Evolutionary conservation across 2,329 filamentous ascomycete species (phyloP).

Genomic region (Macrophomina pseudophaseolina): DNA sequence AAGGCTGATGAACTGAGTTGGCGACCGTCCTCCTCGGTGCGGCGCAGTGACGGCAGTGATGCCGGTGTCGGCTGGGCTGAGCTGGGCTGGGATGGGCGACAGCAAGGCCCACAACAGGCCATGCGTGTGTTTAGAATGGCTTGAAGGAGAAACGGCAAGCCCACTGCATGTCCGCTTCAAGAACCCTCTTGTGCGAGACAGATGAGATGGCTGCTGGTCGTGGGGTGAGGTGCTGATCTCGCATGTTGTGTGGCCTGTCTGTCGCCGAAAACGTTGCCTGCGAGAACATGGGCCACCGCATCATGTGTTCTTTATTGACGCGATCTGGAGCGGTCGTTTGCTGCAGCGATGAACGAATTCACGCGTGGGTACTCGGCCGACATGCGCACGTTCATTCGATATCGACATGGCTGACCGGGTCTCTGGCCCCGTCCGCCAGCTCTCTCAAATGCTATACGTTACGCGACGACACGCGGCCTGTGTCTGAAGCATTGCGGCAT

Average conservation of each 20-base stretch:
- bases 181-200: background rate
- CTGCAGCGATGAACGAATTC: background rate
- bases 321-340: slow-evolving; percentile 4
- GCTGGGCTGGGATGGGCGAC: background rate
- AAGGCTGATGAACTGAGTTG: slow-evolving; percentile 6
- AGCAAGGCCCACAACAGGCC: background rate
- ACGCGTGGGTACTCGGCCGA: slow-evolving; percentile 18
- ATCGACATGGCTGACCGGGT: background rate
- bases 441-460: background rate
- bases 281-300: slow-evolving; percentile 3
- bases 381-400: slow-evolving; percentile 7
- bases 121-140: background rate
- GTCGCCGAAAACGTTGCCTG: slow-evolving; percentile 17
- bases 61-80: slow-evolving; percentile 6
- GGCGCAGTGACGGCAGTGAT: background rate
- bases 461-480: background rate
- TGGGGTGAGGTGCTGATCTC: slow-evolving; percentile 18
- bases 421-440: background rate
- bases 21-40: background rate
- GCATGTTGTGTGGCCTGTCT: slow-evolving; percentile 18
- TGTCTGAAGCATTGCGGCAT: no score
- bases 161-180: slow-evolving; percentile 8
- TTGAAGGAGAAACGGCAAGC: background rate
- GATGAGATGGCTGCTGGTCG: slow-evolving; percentile 7
- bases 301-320: slow-evolving; percentile 21